Evolutionary conservation across 139 green algal species (phyloP).

Genomic region (Gonium pectorale): DNA sequence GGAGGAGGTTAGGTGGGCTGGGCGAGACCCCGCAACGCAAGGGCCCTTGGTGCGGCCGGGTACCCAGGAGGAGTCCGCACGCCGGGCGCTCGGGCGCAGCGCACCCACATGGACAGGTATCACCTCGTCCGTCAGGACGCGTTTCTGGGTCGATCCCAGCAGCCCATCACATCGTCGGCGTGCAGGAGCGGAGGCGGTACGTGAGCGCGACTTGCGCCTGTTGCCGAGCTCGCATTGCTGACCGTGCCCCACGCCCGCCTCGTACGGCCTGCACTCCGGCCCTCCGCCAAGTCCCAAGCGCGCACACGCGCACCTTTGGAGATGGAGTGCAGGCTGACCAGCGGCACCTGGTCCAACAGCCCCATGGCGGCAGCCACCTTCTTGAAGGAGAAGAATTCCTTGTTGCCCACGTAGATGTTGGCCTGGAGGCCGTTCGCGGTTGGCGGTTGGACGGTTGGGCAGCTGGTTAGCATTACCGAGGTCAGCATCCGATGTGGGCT

Average conservation of each 20-base stretch:
- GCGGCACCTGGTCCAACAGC: conserved; percentile 60
- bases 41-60: too few relatives aligned
- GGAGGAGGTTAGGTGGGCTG: too few relatives aligned
- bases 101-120: too few relatives aligned
- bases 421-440: conserved; percentile 67
- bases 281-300: background rate
- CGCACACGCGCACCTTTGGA: conserved; percentile 78
- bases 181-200: too few relatives aligned
- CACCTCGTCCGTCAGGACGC: too few relatives aligned
- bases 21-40: too few relatives aligned
- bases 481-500: too few relatives aligned
- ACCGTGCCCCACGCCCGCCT: background rate
- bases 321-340: conserved; percentile 91
- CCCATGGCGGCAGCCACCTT: conserved; percentile 78
- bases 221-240: background rate
- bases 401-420: conserved; percentile 90
- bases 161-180: too few relatives aligned
- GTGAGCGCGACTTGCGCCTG: background rate
- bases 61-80: too few relatives aligned
- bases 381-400: conserved; percentile 88
- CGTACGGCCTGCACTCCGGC: background rate
- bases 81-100: too few relatives aligned
- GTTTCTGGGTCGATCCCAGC: too few relatives aligned
- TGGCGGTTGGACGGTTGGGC: background rate
- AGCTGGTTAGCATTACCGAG: too few relatives aligned